Conservation (phyloP, 2,329 filamentous ascomycete genomes). For the Plenodomus tracheiphilus region DNA sequence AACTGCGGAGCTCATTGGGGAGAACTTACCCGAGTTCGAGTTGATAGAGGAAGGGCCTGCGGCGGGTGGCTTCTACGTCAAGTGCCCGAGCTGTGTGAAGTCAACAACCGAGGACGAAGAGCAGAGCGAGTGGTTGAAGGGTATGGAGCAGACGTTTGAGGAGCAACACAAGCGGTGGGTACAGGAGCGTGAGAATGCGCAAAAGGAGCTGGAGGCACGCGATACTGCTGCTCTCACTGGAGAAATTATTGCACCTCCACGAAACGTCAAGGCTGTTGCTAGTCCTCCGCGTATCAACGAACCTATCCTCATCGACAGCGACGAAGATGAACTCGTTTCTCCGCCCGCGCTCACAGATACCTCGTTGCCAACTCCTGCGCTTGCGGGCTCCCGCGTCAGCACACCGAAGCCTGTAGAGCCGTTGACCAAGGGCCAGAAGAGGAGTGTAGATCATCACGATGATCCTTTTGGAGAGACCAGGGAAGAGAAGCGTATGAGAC, state of each 20-base stretch:
- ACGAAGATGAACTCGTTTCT: slow-evolving; percentile 20
- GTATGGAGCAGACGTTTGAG: slow-evolving; percentile 24
- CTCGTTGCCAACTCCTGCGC: slow-evolving; percentile 26
- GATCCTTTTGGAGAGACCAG: slow-evolving; percentile 7
- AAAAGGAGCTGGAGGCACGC: slow-evolving; percentile 16
- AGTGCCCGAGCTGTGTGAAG: slow-evolving; percentile 51
- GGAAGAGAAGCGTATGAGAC: slow-evolving; percentile 17
- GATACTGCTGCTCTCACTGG: slow-evolving; percentile 3
- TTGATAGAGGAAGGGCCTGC: slow-evolving; percentile 51
- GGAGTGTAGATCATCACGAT: neutral
- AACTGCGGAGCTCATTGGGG: slow-evolving; percentile 54
- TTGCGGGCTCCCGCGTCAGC: slow-evolving; percentile 22
- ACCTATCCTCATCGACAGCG: slow-evolving; percentile 2
- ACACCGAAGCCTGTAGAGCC: slow-evolving; percentile 21
- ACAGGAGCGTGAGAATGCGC: slow-evolving; percentile 17
- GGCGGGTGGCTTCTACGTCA: slow-evolving; percentile 56
- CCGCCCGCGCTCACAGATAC: slow-evolving; percentile 34
- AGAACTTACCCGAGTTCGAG: slow-evolving; percentile 57
- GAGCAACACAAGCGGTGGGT: slow-evolving; percentile 29
- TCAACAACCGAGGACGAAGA: slow-evolving; percentile 17
- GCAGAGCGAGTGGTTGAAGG: slow-evolving; percentile 27
- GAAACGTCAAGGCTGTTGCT: neutral
- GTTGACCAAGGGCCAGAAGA: slow-evolving; percentile 6
- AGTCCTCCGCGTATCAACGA: neutral
- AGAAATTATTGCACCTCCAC: neutral